These are phyloP conservation scores for Xerocomellus intermedius DNA, from an alignment of 768 basidiomycete genomes.

Conservation along the genomic window DNA sequence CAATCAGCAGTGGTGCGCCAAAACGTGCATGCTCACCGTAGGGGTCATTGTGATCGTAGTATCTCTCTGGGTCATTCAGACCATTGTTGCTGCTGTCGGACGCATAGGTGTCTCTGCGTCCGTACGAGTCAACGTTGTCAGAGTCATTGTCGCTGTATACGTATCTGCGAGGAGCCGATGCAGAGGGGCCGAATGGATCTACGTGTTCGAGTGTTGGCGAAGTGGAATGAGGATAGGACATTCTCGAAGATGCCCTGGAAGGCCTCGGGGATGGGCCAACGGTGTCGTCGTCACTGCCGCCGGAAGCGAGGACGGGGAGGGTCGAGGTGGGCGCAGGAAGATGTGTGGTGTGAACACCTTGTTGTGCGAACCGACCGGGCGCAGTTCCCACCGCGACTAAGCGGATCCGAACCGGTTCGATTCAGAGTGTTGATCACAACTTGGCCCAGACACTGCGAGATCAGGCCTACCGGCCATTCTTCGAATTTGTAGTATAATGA, in stretches of 20 bases:
- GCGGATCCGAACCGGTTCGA: conserved; percentile 24
- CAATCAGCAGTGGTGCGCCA: conserved; percentile 9
- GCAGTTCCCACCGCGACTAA: conserved; percentile 28
- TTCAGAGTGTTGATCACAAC: neutral
- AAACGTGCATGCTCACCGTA: conserved; percentile 46
- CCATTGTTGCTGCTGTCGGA: conserved; percentile 70
- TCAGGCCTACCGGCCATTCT: neutral
- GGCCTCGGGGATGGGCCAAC: conserved; percentile 16
- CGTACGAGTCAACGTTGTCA: conserved; percentile 61
- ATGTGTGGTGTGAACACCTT: conserved; percentile 15
- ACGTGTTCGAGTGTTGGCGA: conserved; percentile 59
- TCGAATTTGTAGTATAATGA: neutral
- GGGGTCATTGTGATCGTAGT: conserved; percentile 64
- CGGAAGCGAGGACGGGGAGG: conserved; percentile 1
- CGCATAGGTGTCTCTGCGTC: conserved; percentile 63
- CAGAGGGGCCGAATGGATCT: conserved; percentile 60
- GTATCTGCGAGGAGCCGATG: conserved; percentile 40
- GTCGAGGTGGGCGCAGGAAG: conserved; percentile 4
- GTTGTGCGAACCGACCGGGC: conserved; percentile 17
- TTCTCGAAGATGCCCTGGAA: conserved; percentile 18
- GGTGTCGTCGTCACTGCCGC: conserved; percentile 16
- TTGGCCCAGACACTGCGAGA: neutral
- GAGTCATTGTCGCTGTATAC: conserved; percentile 76
- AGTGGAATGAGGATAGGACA: conserved; percentile 55
- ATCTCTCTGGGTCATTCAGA: conserved; percentile 41